Conservation (phyloP, 2,329 filamentous ascomycete genomes). For the Fusarium globosum region DNA sequence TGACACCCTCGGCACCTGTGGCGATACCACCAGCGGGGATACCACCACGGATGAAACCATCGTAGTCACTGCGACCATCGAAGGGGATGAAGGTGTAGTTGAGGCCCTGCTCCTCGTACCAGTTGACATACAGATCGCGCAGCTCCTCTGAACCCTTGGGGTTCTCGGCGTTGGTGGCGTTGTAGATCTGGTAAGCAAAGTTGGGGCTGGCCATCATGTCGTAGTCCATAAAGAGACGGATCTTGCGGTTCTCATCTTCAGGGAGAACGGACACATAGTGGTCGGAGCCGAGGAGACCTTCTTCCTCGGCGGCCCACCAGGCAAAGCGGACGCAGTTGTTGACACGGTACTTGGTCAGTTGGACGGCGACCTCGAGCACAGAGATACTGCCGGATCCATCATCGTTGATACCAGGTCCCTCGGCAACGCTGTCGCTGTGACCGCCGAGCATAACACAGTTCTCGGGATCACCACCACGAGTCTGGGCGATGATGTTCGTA, state of each 20-base stretch:
- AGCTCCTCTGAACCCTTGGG: constrained; percentile 78
- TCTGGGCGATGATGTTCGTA: constrained; percentile 73
- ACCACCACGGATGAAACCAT: constrained; percentile 77
- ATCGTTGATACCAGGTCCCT: constrained; percentile 80
- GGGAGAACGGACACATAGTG: constrained; percentile 68
- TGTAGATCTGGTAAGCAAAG: constrained; percentile 76
- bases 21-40: constrained; percentile 82
- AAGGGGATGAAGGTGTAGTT: constrained; percentile 79
- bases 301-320: constrained; percentile 76
- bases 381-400: constrained; percentile 76
- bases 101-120: constrained; percentile 70
- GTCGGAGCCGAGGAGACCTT: constrained; percentile 72
- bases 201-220: constrained; percentile 77
- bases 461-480: constrained; percentile 65
- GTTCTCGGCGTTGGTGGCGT: constrained; percentile 75
- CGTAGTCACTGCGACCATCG: constrained; percentile 83
- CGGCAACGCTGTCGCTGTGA: constrained; percentile 71
- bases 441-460: constrained; percentile 75
- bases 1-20: constrained; percentile 81
- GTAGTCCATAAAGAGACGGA: constrained; percentile 76
- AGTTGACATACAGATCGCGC: constrained; percentile 74
- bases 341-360: constrained; percentile 67
- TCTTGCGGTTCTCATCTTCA: constrained; percentile 68
- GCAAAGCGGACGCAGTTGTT: constrained; percentile 75
- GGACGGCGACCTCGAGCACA: constrained; percentile 70